These are phyloP conservation scores for Sonneratia caseolaris DNA, from an alignment of 345 rosid genomes.

Conservation along the genomic window DNA sequence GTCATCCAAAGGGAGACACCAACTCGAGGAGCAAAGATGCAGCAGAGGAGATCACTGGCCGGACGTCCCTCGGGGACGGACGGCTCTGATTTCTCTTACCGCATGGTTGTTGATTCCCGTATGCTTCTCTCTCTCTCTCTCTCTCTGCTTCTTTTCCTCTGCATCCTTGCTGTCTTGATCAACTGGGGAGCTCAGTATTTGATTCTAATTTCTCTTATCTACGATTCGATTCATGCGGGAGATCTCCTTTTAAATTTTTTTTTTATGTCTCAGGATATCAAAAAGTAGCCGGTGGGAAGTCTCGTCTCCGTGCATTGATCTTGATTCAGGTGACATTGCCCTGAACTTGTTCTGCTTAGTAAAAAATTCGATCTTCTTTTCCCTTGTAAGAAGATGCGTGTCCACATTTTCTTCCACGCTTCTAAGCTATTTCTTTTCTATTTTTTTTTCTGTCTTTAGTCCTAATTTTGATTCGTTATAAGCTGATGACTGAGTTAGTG, in stretches of 20 bases:
- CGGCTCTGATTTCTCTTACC: slow-evolving; percentile 76
- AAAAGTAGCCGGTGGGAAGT: slow-evolving; percentile 45
- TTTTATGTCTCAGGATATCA: slow-evolving; percentile 30
- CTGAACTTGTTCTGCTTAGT: background rate
- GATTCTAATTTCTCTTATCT: background rate
- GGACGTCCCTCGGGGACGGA: slow-evolving; percentile 72
- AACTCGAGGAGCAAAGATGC: slow-evolving; percentile 22
- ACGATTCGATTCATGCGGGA: background rate
- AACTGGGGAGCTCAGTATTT: too few species aligned
- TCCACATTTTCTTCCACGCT: background rate
- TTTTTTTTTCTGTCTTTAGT: background rate
- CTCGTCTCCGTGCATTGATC: slow-evolving; percentile 25
- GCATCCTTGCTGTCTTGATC: too few species aligned
- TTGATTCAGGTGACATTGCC: slow-evolving; percentile 27
- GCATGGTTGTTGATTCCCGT: slow-evolving; percentile 91
- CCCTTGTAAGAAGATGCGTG: too few species aligned
- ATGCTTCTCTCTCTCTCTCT: background rate
- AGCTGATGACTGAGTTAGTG: background rate
- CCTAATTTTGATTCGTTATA: background rate
- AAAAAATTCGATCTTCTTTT: background rate
- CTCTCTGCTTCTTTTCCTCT: background rate
- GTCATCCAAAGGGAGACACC: too few species aligned
- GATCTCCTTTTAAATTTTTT: background rate
- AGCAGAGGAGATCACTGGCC: slow-evolving; percentile 26
- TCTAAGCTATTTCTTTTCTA: background rate